Evolutionary conservation across 352 stramenopile species (phyloP).

Genomic region (Globisporangium nunn): DNA sequence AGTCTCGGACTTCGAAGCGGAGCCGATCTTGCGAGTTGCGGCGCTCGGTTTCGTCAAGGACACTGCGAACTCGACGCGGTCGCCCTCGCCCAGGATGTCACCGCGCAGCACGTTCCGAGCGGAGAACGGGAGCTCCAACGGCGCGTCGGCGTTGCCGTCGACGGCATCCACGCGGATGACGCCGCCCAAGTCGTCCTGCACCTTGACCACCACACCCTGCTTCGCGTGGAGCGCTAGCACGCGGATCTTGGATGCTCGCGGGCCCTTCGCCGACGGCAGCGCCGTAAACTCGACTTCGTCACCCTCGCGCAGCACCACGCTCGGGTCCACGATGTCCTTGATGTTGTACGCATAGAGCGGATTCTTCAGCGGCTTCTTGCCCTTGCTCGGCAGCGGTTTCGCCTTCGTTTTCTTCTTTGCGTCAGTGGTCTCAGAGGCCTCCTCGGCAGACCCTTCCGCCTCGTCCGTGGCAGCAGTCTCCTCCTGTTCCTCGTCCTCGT

Average conservation of each 20-base stretch:
- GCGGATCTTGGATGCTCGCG: conserved; percentile 45
- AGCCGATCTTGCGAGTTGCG: conserved; percentile 22
- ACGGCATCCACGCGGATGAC: conserved; percentile 41
- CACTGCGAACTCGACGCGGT: conserved; percentile 70
- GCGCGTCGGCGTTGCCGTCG: conserved; percentile 4
- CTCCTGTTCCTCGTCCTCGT: conserved; percentile 14
- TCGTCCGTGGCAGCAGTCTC: conserved; percentile 18
- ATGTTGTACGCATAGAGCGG: conserved; percentile 52
- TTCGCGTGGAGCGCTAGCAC: conserved; percentile 47
- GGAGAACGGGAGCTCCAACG: conserved; percentile 34
- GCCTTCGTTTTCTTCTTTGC: conserved; percentile 12
- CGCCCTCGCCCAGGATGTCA: conserved; percentile 49
- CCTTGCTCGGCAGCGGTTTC: conserved; percentile 2
- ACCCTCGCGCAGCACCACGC: conserved; percentile 53
- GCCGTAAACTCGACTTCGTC: conserved; percentile 68
- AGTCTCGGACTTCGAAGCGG: conserved; percentile 9
- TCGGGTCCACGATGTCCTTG: conserved; percentile 49
- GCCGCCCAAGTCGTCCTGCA: conserved; percentile 45
- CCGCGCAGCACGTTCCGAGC: conserved; percentile 49
- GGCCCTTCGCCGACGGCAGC: conserved; percentile 32
- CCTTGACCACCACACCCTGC: conserved; percentile 43
- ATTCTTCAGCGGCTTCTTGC: conserved; percentile 2
- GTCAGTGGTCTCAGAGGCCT: not conserved
- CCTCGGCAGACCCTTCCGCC: not conserved
- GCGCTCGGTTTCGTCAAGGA: conserved; percentile 20